These are phyloP conservation scores for Cutaneotrichosporon sp. DNA, from an alignment of 1,284 basidiomycete species.

Conservation along the genomic window DNA sequence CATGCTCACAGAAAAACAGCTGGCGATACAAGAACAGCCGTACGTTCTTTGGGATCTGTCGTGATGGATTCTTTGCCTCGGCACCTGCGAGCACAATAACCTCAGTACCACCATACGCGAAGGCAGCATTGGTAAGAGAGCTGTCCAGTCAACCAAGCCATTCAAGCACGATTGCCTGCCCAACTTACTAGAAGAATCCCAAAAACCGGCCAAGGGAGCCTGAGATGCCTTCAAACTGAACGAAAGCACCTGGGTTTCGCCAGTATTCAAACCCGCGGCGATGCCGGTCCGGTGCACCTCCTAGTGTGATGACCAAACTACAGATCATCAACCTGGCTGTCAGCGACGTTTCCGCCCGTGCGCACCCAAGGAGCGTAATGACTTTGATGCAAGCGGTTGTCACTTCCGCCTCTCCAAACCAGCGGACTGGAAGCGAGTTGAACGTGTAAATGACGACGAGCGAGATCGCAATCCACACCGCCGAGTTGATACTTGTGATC, in stretches of 20 bases:
- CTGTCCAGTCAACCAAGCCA: conserved; percentile 26
- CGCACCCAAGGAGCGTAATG: conserved; percentile 5
- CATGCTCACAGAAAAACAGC: conserved; percentile 48
- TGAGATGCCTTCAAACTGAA: conserved; percentile 5
- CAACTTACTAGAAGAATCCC: conserved; percentile 33
- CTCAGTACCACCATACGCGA: conserved; percentile 36
- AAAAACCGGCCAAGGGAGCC: conserved; percentile 23
- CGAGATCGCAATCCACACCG: conserved; percentile 4
- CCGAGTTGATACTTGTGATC: conserved; percentile 9
- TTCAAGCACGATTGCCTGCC: conserved; percentile 17
- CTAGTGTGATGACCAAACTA: conserved; percentile 13
- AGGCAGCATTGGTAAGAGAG: conserved; percentile 28
- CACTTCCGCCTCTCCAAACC: conserved; percentile 17
- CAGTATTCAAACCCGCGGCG: conserved; percentile 30
- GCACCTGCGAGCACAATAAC: conserved; percentile 27
- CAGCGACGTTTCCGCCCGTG: no score
- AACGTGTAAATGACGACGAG: conserved; percentile 2
- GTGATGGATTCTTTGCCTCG: conserved; percentile 48
- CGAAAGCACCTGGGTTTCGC: conserved; percentile 27
- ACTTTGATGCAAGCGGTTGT: conserved; percentile 15
- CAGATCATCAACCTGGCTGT: conserved; percentile 3
- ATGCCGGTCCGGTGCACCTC: conserved; percentile 29
- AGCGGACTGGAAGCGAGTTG: conserved; percentile 11
- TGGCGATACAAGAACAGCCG: conserved; percentile 70
- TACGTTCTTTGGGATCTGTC: conserved; percentile 72